Percentiles rank a stretch among this genome's conserved stretches.
Evolutionary conservation across 2,329 filamentous ascomycete genomes (phyloP).

Genomic region (Ophidiomyces ophidiicola): DNA sequence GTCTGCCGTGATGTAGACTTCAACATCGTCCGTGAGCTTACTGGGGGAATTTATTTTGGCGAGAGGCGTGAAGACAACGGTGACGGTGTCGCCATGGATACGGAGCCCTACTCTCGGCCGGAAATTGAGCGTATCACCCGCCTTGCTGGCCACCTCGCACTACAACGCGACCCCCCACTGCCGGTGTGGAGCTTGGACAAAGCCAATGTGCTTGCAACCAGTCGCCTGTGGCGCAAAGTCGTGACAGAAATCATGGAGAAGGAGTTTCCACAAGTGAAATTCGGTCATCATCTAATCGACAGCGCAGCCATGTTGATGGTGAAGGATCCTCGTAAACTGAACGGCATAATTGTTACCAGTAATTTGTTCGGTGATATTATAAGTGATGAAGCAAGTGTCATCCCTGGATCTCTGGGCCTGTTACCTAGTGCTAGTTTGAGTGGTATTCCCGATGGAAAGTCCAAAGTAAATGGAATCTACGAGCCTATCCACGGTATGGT

Average conservation of each 20-base stretch:
- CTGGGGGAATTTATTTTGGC: constrained; percentile 90
- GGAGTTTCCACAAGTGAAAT: constrained; percentile 76
- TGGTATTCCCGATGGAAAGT: constrained; percentile 57
- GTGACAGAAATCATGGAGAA: constrained; percentile 72
- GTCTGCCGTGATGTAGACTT: constrained; percentile 83
- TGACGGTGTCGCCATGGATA: constrained; percentile 65
- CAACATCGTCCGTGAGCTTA: constrained; percentile 83
- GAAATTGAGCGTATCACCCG: constrained; percentile 85
- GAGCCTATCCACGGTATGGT: constrained; percentile 83
- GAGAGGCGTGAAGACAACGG: constrained; percentile 66
- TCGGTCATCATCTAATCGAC: constrained; percentile 87
- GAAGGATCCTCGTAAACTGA: constrained; percentile 78
- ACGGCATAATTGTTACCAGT: constrained; percentile 82
- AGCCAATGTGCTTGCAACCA: constrained; percentile 89
- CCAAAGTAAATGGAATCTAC: constrained; percentile 87
- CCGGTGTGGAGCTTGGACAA: constrained; percentile 54
- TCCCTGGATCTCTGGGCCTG: constrained; percentile 79
- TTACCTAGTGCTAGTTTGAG: constrained; percentile 78
- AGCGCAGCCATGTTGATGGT: constrained; percentile 96
- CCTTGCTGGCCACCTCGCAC: constrained; percentile 65
- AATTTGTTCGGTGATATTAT: constrained; percentile 97
- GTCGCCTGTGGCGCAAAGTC: constrained; percentile 76
- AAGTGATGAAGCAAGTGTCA: constrained; percentile 86
- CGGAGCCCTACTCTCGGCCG: constrained; percentile 67
- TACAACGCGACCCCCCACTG: constrained; percentile 54